Percentiles rank a stretch among this genome's conserved stretches.
These are phyloP conservation scores for Diutina ranongensis DNA, from an alignment of 1,139 yeast species.

Conservation along the genomic window DNA sequence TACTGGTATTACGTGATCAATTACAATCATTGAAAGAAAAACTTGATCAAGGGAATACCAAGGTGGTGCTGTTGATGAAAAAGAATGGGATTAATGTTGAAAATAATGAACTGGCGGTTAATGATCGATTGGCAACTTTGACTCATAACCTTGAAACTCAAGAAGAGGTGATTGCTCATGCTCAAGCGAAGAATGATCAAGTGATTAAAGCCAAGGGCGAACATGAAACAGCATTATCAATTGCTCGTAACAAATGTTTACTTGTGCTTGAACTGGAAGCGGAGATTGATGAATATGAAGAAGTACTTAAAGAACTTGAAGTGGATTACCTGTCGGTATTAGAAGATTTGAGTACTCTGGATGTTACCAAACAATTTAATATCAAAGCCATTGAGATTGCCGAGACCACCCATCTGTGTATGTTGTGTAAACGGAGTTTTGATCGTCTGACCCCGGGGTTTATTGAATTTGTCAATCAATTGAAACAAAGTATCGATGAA, in stretches of 20 bases:
- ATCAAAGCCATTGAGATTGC: slow-evolving; percentile 54
- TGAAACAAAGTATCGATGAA: slow-evolving; percentile 25
- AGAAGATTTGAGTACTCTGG: slow-evolving; percentile 52
- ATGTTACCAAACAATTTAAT: slow-evolving; percentile 56
- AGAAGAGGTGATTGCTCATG: background rate
- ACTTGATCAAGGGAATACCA: background rate
- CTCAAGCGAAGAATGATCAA: background rate
- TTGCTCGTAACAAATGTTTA: background rate
- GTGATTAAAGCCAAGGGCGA: background rate
- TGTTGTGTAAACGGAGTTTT: slow-evolving; percentile 55
- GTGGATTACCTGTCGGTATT: slow-evolving; percentile 46
- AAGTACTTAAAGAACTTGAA: slow-evolving; percentile 39
- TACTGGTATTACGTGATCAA: background rate
- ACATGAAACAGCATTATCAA: background rate
- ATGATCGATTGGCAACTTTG: background rate
- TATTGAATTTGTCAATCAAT: slow-evolving; percentile 21
- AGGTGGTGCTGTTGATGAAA: background rate
- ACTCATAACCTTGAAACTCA: background rate
- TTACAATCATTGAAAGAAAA: background rate
- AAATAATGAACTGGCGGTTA: background rate
- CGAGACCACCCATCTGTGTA: slow-evolving; percentile 41
- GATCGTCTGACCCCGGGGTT: slow-evolving; percentile 23
- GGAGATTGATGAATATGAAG: slow-evolving; percentile 39
- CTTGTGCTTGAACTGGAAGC: slow-evolving; percentile 18
- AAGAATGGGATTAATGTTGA: background rate